These are phyloP conservation scores for Actinidia polygama DNA, from an alignment of 179 eudicot genomes.

Conservation along the genomic window DNA sequence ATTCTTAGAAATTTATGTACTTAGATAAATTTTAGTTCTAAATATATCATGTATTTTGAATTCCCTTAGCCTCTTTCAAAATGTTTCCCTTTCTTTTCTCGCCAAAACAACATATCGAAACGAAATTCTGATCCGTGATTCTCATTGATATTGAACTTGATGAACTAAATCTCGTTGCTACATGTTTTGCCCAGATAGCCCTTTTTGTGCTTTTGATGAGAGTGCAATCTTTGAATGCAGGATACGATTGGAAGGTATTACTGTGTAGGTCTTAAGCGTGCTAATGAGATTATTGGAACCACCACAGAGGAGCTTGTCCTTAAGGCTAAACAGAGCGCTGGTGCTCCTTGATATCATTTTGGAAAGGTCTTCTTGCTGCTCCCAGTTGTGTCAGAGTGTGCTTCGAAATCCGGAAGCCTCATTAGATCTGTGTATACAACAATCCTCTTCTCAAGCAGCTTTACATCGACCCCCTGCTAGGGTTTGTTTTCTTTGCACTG, in stretches of 20 bases:
- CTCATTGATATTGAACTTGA: too few species aligned
- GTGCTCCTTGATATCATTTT: slow-evolving; percentile 28
- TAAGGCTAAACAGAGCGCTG: slow-evolving; percentile 50
- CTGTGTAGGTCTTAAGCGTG: slow-evolving; percentile 73
- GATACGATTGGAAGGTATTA: slow-evolving; percentile 66
- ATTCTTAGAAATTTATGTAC: too few species aligned
- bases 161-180: not conserved
- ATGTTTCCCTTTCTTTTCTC: too few species aligned
- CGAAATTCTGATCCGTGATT: too few species aligned
- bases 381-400: not conserved
- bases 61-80: too few species aligned
- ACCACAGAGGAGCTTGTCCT: slow-evolving; percentile 90
- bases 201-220: slow-evolving; percentile 9
- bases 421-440: not conserved
- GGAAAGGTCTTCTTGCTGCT: not conserved
- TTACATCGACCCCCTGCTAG: not conserved
- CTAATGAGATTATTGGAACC: slow-evolving; percentile 86
- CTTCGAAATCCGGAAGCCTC: not conserved
- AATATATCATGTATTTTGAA: too few species aligned
- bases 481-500: not conserved
- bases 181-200: not conserved
- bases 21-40: too few species aligned
- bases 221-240: slow-evolving; percentile 34
- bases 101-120: too few species aligned
- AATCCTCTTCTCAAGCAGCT: not conserved